Evolutionary conservation across 1,284 basidiomycete genomes (phyloP).

Genomic region (Pseudozyma sp.): DNA sequence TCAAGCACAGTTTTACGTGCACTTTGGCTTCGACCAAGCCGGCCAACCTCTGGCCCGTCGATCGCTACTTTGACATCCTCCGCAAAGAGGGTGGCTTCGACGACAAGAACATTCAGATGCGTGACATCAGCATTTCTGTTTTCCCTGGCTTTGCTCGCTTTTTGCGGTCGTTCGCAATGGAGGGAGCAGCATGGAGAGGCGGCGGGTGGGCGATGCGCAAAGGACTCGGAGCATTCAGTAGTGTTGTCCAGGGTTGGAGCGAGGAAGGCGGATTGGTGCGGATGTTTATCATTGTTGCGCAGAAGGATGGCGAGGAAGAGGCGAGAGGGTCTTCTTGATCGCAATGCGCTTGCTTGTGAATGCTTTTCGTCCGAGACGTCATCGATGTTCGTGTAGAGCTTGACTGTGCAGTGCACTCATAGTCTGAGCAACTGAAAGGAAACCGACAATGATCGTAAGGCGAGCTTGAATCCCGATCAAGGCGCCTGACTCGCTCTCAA

Average conservation of each 20-base stretch:
- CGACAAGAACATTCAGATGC: constrained; percentile 27
- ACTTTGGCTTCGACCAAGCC: constrained; percentile 39
- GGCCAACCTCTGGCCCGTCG: constrained; percentile 44
- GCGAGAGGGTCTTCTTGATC: not conserved
- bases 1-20: constrained; percentile 43
- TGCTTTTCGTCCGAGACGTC: no score
- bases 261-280: constrained; percentile 56
- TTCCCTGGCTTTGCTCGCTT: constrained; percentile 63
- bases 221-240: constrained; percentile 50
- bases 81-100: constrained; percentile 31
- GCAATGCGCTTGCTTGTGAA: not conserved
- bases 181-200: constrained; percentile 58
- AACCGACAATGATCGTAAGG: not conserved
- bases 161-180: constrained; percentile 36
- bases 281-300: constrained; percentile 57
- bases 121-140: constrained; percentile 57
- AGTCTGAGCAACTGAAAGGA: no score
- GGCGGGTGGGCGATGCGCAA: constrained; percentile 31
- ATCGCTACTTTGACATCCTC: constrained; percentile 44
- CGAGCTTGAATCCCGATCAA: not conserved
- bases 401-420: not conserved
- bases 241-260: constrained; percentile 57
- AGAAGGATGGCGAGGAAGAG: not conserved
- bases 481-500: constrained; percentile 12
- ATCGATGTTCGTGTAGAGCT: not conserved